Base-by-base conservation (phyloP, 495 filamentous ascomycete genomes). In the Chaetomidium leptoderma region DNA sequence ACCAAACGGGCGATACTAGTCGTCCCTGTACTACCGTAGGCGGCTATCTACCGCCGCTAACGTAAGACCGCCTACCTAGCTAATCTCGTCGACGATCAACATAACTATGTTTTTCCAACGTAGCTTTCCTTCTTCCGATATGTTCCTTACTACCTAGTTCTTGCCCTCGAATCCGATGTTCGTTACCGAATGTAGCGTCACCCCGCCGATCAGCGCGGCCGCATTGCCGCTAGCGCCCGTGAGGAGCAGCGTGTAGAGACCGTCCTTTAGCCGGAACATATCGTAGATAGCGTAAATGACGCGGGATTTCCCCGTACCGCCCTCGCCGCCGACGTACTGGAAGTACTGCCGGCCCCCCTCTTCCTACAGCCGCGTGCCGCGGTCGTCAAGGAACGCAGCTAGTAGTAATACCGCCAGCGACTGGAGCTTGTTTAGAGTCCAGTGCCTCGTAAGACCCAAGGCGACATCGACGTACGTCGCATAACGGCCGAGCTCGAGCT, bases 1-100 rank as follows among this genome's bases (percentile, higher is more conserved):
- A 26, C 44, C 33, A 16, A 57, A 57, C 14, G 44, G 45, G 17
- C 55, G 33, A 40, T 43, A 16, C 19, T 2, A 8, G 27, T 57
- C 55, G 13, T 57, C 45, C 27, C 44, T 57, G n/a, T 57, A 57
- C 23, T 40, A 45, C 55, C 42, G 42, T 14, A 57, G 55, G 45
- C 32, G 45, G 45, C 45, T 57, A 26, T 57, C 55, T 3, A 50
- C 21, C 16, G 55, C 45, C 36, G 55, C 55, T 13, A 43, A 35
- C 45, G 24, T 57, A 7, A 56, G 43, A 16, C 43, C 19, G 40
- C 29, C 40, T 6, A 56, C 42, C 32, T 47, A 19, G 43, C 53
- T 55, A 17, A 56, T 56, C 53, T 49, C 32, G 16, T 57, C 32
- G 32, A 49, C 32, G 6, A 26, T 55, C 42, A 45, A 27, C 8